Base-by-base conservation (phyloP, 768 basidiomycete species). In the Boletus rubroflammeus region DNA sequence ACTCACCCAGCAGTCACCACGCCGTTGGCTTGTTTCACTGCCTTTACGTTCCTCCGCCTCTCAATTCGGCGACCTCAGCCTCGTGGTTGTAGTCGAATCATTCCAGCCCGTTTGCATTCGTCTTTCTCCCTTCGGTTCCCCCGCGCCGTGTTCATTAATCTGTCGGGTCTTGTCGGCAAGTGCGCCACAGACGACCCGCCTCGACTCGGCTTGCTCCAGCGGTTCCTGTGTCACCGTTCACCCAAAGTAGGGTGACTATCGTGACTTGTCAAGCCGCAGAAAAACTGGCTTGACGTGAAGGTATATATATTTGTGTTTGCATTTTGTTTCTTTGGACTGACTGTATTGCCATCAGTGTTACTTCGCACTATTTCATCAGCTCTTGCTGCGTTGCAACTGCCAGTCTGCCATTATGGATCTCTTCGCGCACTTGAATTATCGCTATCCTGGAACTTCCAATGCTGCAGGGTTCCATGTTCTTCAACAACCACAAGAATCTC, bases 261-360 rank as follows among this genome's bases (percentile, higher is more conserved):
- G 50, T 47, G 40, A 50, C 40, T 31, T 34, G 39, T 25, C 29
- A 26, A 34, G 29, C 13, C 15, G 47, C 32, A 36, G 23, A 51
- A 39, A 19, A 49, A 5, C 29, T 14, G 40, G 31, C 28, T 40
- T 53, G 47, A 35, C 46, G 31, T 39, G 14, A 48, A 58, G 61
- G 66, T 66, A 62, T 56, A 47, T 60, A 59, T 61, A 36, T 62
- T 52, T 57, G 38, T 23, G 1, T n/a, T n/a, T 34, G 8, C 31
- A 6, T 4, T 25, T 14, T 3, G 29, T 38, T 54, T 45, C 55
- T 42, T 34, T 52, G 25, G 35, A 39, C 15, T 46, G 36, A 53
- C 55, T 2, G 17, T 11, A 35, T 41, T n/a, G n/a, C n/a, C 43
- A 6, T 28, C 26, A 61, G 43, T 23, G 36, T 53, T 39, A 11